Base-by-base conservation (phyloP, 1,284 basidiomycete genomes). In the Apiotrichum akiyoshidainum region DNA sequence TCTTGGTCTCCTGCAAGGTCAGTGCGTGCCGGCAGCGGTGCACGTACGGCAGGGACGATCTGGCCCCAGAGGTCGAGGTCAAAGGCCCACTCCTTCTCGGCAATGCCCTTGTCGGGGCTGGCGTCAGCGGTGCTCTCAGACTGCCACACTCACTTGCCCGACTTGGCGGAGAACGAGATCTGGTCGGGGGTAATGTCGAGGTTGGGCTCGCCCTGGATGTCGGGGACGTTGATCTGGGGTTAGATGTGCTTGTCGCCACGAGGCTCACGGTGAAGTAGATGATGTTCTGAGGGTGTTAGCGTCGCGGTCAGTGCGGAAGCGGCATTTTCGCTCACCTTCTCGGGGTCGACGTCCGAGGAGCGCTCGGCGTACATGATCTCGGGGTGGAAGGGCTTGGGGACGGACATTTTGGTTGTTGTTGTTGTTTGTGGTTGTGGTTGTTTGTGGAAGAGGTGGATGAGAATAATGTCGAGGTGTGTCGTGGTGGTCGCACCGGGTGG, bases 281-380 rank as follows among this genome's bases (percentile, higher is more conserved):
- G 79, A 91, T 73, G 78, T 93, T 93, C 90, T 92, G 65, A 19
- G 21, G 37, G 10, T 46, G 41, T 49, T 21, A 45, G 54, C 13
- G 12, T 16, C 12, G 37, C 11, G 14, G 11, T 37, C 37, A 37
- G 3, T 13, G 37, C 37, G 37, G 37, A 11, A 5, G 37, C 37
- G 40, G 8, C 16, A 17, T 5, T 17, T n/a, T 35, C 19, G 68
- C 74, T 61, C 58, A 90, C 92, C 83, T 92, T 92, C 58, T 83
- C 83, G 48, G 85, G 81, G 22, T 82, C 84, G 11, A 79, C 68
- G 22, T 79, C 82, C 33, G 86, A 89, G 80, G 87, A 90, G 67
- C 92, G 85, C 78, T 96, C 91, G 52, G 92, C 92, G 90, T 92
- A 96, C 5, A 90, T 82, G 55, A 94, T 81, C 80, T 95, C 90